These are phyloP conservation scores for Leavenworthia alabamica DNA, from an alignment of 345 rosid genomes.

Conservation along the genomic window DNA sequence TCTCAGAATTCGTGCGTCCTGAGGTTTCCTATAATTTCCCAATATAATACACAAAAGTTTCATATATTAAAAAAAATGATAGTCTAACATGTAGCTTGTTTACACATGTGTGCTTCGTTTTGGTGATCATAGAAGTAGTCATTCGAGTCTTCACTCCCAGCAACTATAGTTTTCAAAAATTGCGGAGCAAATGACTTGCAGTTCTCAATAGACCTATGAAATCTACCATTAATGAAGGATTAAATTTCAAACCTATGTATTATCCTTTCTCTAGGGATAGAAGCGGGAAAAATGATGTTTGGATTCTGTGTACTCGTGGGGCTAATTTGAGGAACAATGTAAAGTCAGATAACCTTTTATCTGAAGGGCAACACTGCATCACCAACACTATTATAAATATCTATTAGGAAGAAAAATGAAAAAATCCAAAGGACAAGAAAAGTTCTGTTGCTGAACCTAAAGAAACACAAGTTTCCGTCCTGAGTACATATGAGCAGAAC, in stretches of 20 bases:
- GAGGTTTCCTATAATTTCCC: neutral
- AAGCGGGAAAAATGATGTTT: constrained; percentile 81
- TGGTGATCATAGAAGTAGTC: constrained; percentile 86
- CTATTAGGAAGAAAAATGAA: neutral
- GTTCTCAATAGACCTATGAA: neutral
- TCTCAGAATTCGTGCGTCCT: neutral
- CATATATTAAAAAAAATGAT: no score
- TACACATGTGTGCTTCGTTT: constrained; percentile 78
- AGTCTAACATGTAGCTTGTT: constrained; percentile 81
- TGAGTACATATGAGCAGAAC: constrained; percentile 82
- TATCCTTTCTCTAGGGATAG: constrained; percentile 91
- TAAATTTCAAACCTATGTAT: constrained; percentile 53
- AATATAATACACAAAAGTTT: constrained; percentile 8
- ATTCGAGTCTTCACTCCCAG: constrained; percentile 88
- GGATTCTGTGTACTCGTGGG: constrained; percentile 58
- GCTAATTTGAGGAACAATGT: constrained; percentile 72
- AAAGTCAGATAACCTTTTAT: constrained; percentile 73
- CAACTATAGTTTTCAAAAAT: constrained; percentile 44
- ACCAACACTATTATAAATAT: constrained; percentile 14
- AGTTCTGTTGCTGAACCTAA: constrained; percentile 46
- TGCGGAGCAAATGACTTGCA: neutral
- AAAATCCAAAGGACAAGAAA: neutral
- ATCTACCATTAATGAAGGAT: neutral
- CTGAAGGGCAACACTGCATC: constrained; percentile 72
- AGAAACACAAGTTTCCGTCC: constrained; percentile 83